Conservation (phyloP, 352 stramenopile species). For the Globisporangium rhizosaccharum region DNA sequence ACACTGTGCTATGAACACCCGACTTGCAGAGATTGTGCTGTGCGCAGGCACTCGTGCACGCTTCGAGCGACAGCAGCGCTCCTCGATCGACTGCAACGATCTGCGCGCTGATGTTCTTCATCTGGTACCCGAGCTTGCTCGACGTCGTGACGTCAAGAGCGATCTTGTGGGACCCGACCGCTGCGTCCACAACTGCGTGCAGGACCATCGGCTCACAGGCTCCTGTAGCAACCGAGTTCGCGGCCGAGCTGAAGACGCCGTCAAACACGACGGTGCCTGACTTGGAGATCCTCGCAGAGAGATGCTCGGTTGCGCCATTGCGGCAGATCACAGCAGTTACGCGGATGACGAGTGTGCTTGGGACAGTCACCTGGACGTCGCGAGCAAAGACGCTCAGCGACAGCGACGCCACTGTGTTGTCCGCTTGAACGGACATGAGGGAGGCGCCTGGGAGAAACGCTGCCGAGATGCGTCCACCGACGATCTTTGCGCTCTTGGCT, state of each 20-base stretch:
- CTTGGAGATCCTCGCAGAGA: constrained; percentile 28
- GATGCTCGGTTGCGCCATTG: constrained; percentile 32
- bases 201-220: constrained; percentile 39
- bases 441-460: constrained; percentile 30
- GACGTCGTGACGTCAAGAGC: constrained; percentile 34
- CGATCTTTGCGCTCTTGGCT: constrained; percentile 36
- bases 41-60: constrained; percentile 31
- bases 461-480: constrained; percentile 29
- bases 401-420: constrained; percentile 13
- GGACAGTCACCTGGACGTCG: constrained; percentile 17
- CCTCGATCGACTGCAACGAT: constrained; percentile 33
- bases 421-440: constrained; percentile 19
- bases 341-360: constrained; percentile 41
- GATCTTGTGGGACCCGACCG: constrained; percentile 21
- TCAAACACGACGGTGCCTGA: constrained; percentile 28
- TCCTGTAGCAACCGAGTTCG: constrained; percentile 17
- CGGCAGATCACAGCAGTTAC: constrained; percentile 36
- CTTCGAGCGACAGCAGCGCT: constrained; percentile 26
- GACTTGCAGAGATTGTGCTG: constrained; percentile 42
- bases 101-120: constrained; percentile 30
- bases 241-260: constrained; percentile 29
- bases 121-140: constrained; percentile 26
- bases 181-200: constrained; percentile 34
- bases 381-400: constrained; percentile 23
- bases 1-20: constrained; percentile 25